Evolutionary conservation across 2,329 filamentous ascomycete genomes (phyloP).

Genomic region (Pseudogymnoascus sp.): DNA sequence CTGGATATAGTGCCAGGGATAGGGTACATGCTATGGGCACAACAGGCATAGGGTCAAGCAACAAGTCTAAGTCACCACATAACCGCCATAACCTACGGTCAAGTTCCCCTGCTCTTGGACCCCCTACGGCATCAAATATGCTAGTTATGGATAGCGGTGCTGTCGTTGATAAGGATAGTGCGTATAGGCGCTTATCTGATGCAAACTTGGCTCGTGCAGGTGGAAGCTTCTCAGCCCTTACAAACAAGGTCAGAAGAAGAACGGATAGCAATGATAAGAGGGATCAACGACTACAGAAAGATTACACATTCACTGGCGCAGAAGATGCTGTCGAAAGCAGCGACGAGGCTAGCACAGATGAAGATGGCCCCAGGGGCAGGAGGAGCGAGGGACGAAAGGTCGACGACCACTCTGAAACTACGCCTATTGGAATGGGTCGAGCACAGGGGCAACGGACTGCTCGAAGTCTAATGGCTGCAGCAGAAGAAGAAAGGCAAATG

Average conservation of each 20-base stretch:
- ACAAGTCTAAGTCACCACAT: constrained; percentile 27
- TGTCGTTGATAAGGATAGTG: constrained; percentile 59
- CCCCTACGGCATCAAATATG: constrained; percentile 25
- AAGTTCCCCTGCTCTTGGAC: constrained; percentile 21
- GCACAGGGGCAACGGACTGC: constrained; percentile 38
- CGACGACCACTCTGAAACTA: constrained; percentile 29
- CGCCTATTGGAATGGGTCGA: constrained; percentile 29
- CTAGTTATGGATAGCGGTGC: constrained; percentile 54
- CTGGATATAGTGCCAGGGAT: constrained; percentile 30
- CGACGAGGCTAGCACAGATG: constrained; percentile 49
- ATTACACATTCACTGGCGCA: constrained; percentile 22
- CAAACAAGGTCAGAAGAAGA: constrained; percentile 20
- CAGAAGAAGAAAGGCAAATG: constrained; percentile 69
- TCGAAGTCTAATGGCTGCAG: constrained; percentile 62
- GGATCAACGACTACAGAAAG: constrained; percentile 24
- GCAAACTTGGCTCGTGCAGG: constrained; percentile 58
- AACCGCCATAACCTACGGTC: constrained; percentile 25
- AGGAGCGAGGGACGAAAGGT: constrained; percentile 40
- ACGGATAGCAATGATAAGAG: constrained; percentile 17
- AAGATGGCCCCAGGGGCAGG: constrained; percentile 56
- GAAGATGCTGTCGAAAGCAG: constrained; percentile 27
- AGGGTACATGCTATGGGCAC: constrained; percentile 21
- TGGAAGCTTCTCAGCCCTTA: constrained; percentile 49
- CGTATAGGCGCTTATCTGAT: constrained; percentile 66
- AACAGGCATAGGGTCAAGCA: constrained; percentile 12